Percentiles rank a stretch among this genome's conserved stretches.
phyloP scores from a whole-genome alignment of 2,329 filamentous ascomycete species.

The Parascedosporium putredinis region DNA sequence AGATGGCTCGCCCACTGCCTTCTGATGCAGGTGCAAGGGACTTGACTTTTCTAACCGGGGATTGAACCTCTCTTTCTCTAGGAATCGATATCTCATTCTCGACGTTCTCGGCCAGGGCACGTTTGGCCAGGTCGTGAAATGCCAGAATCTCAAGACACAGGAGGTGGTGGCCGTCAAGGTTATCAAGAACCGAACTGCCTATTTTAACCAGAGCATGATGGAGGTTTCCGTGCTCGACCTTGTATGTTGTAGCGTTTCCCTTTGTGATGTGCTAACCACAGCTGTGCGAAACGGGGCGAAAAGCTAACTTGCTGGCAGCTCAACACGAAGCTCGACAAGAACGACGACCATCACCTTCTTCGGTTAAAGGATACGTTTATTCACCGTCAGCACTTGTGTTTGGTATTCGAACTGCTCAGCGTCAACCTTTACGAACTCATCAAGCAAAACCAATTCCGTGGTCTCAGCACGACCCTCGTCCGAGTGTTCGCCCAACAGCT shows the following conservation, averaged over 20 bases:
- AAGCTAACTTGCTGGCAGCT: conserved; percentile 43
- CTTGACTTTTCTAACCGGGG: neutral
- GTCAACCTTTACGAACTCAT: conserved; percentile 98
- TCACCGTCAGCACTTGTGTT: conserved; percentile 88
- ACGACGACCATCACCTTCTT: conserved; percentile 92
- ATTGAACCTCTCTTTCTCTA: too few species aligned
- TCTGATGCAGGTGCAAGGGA: neutral
- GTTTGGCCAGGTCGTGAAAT: conserved; percentile 98
- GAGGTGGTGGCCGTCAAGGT: conserved; percentile 98
- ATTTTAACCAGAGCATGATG: conserved; percentile 99
- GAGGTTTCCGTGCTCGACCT: conserved; percentile 95
- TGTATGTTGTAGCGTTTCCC: conserved; percentile 39
- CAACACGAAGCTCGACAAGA: conserved; percentile 98
- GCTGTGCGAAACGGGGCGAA: neutral
- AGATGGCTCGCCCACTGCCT: neutral
- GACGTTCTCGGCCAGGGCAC: conserved; percentile 96
- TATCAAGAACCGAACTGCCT: conserved; percentile 96
- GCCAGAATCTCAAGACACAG: conserved; percentile 95
- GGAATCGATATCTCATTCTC: conserved; percentile 91
- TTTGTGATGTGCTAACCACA: conserved; percentile 10
- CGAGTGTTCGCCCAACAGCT: conserved; percentile 96
- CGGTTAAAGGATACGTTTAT: conserved; percentile 97
- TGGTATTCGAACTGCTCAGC: conserved; percentile 92
- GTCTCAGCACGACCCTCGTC: conserved; percentile 90
- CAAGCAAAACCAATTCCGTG: conserved; percentile 98